Evolutionary conservation across 805 yeast genomes (phyloP), one percentile per base, ranked within the genome.

Genomic region (Ogataea allantospora): DNA sequence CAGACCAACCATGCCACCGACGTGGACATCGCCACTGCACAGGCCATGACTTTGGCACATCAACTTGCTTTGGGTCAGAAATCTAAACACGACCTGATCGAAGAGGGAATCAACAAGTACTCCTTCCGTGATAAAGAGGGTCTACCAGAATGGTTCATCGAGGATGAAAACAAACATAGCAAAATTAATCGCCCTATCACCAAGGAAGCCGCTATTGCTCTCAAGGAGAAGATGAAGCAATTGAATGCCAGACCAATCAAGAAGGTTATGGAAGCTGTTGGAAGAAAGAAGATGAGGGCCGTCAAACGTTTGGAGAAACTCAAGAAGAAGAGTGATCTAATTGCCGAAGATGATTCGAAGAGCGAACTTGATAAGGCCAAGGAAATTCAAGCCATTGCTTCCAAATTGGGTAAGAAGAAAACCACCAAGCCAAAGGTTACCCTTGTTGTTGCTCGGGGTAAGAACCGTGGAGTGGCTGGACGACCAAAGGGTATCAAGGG

Each of bases 401-500:
- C 76, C 54, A 86, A 81, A 63, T 73, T 83, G 40, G 83, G 84
- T 66, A 77, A 77, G 61, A 87, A 83, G 59, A 78, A 75, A 57
- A 72, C 71, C 58, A 55, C 54, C 12, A 84, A 78, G 60, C 96
- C 95, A 17, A 80, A 83, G 73, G 87, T 88, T 26, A 86, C 95
- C 1, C 75, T 88, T 44, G 95, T 93, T 44, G 88, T 79, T 51
- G 98, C 99, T 7, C 67, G 70, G 33, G 98, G 98, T 55, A 62
- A 70, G 24, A 89, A 93, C 65, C 84, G 70, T 62, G 95, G 96
- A 42, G 67, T 89, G 35, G 71, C 85, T 51, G 99, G 99, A 39
- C 83, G 99, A 70, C 99, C 99, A 27, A 83, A 78, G 67, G 99
- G 99, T 62, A 79, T 93, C 51, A 88, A 81, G 64, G 99, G 99